Evolutionary conservation across 495 filamentous ascomycete genomes (phyloP), one percentile per base, ranked within the genome.

Genomic region (Bryoglossum gracile): DNA sequence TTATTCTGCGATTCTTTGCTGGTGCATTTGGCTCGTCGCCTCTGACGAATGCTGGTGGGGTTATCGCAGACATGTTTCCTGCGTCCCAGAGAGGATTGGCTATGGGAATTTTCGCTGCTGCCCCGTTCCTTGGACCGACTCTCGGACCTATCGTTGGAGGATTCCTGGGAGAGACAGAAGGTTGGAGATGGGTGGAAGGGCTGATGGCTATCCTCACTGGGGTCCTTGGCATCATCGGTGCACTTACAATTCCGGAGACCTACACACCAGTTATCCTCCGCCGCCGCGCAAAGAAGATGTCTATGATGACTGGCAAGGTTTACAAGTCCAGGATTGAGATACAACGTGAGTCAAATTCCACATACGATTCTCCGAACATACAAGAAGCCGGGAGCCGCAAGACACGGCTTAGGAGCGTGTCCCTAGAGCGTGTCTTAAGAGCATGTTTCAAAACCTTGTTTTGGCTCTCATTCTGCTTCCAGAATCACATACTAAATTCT

Each of bases 211-310:
- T 88, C 38, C 94, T 89, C 80, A 78, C 85, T 0, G 82, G 75
- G 1, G 55, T 78, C 14, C 62, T 87, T 42, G 79, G 88, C 49
- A 70, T 76, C 26, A 61, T 73, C 24, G 78, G 89, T 43, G 56
- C 78, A 34, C 60, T 86, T n/a, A 67, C 82, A 34, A 81, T 94
- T 2, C 90, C 91, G 6, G 90, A 95, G 67, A 95, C 91, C 0
- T 95, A 95, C 63, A 78, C 65, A 1, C 70, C 74, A 8, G 76
- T 82, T 18, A 74, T 95, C 17, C 74, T 95, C 26, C 80, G 86
- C 46, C 67, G 71, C 19, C 87, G 89, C 41, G 90, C 90, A 1
- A 68, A 65, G 21, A 72, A 76, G 53, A 68, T 94, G 26, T 80
- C 84, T 35, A 63, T 78, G 57, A 70, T 82, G 46, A 94, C 84